Evolutionary conservation across 345 rosid species (phyloP).

Genomic region (Linum lewisii): DNA sequence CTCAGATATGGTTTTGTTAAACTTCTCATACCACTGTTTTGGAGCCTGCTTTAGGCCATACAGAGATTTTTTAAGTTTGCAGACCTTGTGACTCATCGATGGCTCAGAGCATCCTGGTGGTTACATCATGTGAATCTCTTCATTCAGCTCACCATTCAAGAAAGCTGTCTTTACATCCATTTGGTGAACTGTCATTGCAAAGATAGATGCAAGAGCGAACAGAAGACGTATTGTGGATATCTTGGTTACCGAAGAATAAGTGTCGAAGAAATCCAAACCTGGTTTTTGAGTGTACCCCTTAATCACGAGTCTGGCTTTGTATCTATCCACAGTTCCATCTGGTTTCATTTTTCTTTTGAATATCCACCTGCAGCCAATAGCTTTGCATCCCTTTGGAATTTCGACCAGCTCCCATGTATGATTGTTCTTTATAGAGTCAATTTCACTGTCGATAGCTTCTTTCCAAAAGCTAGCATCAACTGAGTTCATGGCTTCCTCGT

Average conservation of each 20-base stretch:
- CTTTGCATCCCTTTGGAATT: neutral
- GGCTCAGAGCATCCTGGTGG: neutral
- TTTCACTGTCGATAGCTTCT: neutral
- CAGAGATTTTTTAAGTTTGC: no score
- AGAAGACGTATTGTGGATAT: neutral
- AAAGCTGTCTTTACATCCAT: neutral
- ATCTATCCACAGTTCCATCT: neutral
- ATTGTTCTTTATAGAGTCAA: neutral
- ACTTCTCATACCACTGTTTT: no score
- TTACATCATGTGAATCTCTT: neutral
- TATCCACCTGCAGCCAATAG: neutral
- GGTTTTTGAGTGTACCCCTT: neutral
- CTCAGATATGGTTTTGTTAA: no score
- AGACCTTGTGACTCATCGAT: no score
- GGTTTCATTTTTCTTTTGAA: neutral
- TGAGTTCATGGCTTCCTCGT: no score
- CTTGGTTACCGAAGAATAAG: neutral
- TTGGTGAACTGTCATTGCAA: neutral
- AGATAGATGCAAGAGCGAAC: neutral
- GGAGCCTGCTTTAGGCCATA: no score
- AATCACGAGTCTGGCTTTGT: neutral
- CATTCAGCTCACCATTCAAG: neutral
- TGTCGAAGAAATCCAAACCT: neutral
- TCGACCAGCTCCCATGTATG: neutral
- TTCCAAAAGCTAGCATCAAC: neutral